Conservation (phyloP, 495 filamentous ascomycete species). For the Hypoxylon subgilvum region DNA sequence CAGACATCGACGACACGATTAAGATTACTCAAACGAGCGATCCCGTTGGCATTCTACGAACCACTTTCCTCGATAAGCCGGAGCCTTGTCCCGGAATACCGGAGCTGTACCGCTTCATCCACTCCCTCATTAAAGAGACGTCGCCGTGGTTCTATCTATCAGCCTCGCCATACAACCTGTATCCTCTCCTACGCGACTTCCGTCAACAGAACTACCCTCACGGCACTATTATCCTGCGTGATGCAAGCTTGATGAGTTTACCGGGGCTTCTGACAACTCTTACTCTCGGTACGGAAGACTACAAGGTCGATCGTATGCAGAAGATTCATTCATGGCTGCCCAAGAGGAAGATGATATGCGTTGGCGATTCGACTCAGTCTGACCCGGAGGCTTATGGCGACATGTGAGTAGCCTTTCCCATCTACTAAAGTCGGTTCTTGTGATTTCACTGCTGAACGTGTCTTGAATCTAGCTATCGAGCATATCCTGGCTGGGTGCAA, state of each 20-base stretch:
- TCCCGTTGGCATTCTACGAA: conserved; percentile 76
- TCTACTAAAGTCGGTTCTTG: not conserved
- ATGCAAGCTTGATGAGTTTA: conserved; percentile 86
- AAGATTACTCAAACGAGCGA: conserved; percentile 85
- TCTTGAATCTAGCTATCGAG: conserved; percentile 44
- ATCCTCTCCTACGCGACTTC: conserved; percentile 82
- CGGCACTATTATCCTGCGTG: conserved; percentile 83
- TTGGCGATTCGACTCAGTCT: conserved; percentile 90
- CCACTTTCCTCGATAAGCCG: conserved; percentile 82
- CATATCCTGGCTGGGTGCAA: conserved; percentile 73
- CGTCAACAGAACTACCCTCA: conserved; percentile 70
- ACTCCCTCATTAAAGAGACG: conserved; percentile 55
- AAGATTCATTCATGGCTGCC: conserved; percentile 80
- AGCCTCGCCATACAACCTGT: conserved; percentile 93
- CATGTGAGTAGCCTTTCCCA: conserved; percentile 53
- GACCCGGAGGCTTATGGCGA: conserved; percentile 91
- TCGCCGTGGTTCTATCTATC: conserved; percentile 93
- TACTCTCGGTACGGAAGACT: conserved; percentile 80
- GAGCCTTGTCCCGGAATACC: conserved; percentile 80
- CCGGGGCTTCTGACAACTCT: conserved; percentile 78
- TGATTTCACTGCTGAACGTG: conserved; percentile 5
- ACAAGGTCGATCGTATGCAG: conserved; percentile 81
- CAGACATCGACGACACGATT: conserved; percentile 95
- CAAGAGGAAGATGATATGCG: conserved; percentile 74
- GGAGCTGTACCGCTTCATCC: conserved; percentile 73